Evolutionary conservation across 495 filamentous ascomycete species (phyloP).

Genomic region (Aspergillus sclerotioniger): DNA sequence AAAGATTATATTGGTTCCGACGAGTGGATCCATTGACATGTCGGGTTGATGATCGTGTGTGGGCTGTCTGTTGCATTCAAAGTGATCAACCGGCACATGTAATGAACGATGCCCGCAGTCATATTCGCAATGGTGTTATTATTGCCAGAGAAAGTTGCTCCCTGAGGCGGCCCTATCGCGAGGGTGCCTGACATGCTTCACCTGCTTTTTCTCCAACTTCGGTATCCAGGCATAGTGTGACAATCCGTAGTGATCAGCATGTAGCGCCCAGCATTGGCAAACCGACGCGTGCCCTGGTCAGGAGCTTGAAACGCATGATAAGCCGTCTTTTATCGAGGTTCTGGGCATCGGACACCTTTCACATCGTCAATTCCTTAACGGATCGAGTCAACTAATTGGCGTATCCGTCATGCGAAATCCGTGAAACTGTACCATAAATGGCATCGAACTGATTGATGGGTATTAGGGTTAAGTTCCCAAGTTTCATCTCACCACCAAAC

Average conservation of each 20-base stretch:
- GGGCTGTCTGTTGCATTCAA: constrained; percentile 43
- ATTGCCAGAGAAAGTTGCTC: constrained; percentile 18
- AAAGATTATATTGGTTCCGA: constrained; percentile 42
- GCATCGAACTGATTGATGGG: constrained; percentile 31
- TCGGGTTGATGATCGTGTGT: constrained; percentile 33
- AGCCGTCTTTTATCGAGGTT: constrained; percentile 42
- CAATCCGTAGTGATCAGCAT: constrained; percentile 43
- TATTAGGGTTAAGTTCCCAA: constrained; percentile 45
- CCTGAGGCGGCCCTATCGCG: constrained; percentile 14
- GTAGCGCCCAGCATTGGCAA: constrained; percentile 42
- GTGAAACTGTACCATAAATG: constrained; percentile 33
- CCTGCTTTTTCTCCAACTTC: constrained; percentile 32
- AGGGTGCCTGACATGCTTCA: constrained; percentile 37
- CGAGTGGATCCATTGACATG: constrained; percentile 46
- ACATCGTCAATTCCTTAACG: constrained; percentile 26
- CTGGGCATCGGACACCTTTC: constrained; percentile 44
- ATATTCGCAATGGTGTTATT: neutral
- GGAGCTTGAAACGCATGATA: constrained; percentile 42
- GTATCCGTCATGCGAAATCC: constrained; percentile 37
- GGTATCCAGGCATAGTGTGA: constrained; percentile 29
- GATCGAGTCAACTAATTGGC: constrained; percentile 32
- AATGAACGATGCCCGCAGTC: constrained; percentile 21
- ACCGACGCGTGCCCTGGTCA: constrained; percentile 44
- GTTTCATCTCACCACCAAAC: constrained; percentile 22
- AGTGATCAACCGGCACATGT: constrained; percentile 24